Percentiles rank a stretch among this genome's conserved stretches.
Conservation (phyloP, 75 land plant species). For the Sequoiadendron giganteum region DNA sequence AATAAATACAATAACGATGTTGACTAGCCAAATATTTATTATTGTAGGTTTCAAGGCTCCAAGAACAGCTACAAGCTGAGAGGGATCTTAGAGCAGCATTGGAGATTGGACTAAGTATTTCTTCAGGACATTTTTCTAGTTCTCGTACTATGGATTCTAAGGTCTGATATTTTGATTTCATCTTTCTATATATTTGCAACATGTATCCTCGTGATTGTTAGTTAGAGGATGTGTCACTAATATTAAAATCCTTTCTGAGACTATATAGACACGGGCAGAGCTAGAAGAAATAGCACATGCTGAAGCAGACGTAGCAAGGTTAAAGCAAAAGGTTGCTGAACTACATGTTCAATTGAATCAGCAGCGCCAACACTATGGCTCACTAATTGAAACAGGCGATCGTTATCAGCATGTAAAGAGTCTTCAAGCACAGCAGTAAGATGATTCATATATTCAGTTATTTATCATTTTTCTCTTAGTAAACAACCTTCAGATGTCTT, state of each 20-base stretch:
- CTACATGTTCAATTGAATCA: constrained; percentile 89
- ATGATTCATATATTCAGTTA: background rate
- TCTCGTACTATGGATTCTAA: constrained; percentile 87
- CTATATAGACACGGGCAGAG: constrained; percentile 90
- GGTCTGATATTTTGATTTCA: constrained; percentile 34
- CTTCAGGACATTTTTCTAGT: constrained; percentile 73
- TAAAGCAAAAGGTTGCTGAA: constrained; percentile 98
- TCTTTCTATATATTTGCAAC: background rate
- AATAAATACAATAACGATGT: background rate
- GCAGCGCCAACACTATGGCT: constrained; percentile 82
- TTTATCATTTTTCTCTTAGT: background rate
- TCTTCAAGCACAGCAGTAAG: constrained; percentile 82
- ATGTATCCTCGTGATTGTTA: background rate
- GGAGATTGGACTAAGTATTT: constrained; percentile 96
- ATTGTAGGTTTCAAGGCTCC: constrained; percentile 81
- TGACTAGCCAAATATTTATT: background rate
- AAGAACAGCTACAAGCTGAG: constrained; percentile 95
- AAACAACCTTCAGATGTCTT: background rate
- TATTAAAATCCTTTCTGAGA: background rate
- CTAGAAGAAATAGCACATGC: constrained; percentile 98
- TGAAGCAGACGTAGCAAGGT: constrained; percentile 95
- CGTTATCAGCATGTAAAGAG: constrained; percentile 68
- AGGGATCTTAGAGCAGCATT: constrained; percentile 95
- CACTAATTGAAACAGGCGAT: constrained; percentile 65
- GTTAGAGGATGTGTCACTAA: background rate